Percentiles rank a stretch among this genome's conserved stretches.
These are phyloP conservation scores for Primulina tabacum DNA, from an alignment of 257 asterid genomes.

Conservation along the genomic window DNA sequence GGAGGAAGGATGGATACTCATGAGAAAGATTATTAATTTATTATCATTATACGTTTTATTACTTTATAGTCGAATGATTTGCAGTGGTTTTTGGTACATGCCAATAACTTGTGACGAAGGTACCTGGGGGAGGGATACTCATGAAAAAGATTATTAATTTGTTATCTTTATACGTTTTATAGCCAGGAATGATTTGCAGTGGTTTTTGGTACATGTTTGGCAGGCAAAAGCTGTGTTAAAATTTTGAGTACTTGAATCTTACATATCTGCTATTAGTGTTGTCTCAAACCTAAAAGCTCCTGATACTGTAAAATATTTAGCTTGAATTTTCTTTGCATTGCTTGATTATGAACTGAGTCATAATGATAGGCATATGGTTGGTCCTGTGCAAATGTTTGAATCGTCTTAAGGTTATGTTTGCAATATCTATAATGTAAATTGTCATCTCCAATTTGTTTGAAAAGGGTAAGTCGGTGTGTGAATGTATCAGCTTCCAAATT, in stretches of 20 bases:
- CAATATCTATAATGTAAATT: background rate
- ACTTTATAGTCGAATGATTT: conserved; percentile 6
- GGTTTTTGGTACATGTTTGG: background rate
- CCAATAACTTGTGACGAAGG: background rate
- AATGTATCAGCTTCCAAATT: background rate
- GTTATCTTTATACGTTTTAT: background rate
- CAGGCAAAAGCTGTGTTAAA: background rate
- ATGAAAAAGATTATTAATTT: background rate
- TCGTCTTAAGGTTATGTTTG: background rate
- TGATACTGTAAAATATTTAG: background rate
- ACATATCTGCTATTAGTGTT: background rate
- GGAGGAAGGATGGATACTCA: background rate
- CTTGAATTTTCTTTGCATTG: background rate
- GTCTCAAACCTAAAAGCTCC: conserved; percentile 10
- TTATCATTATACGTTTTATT: background rate
- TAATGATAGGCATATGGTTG: background rate
- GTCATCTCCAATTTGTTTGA: background rate
- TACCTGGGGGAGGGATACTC: background rate
- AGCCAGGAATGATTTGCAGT: background rate
- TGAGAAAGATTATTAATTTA: background rate
- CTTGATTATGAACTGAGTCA: background rate
- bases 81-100: background rate
- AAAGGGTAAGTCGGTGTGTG: conserved; percentile 12
- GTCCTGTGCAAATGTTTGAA: background rate
- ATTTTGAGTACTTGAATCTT: conserved; percentile 5